A percentile compares a stretch with the other conserved stretches of the same genome.
These are phyloP conservation scores for Hyaloscypha hepaticicola DNA, from an alignment of 495 filamentous ascomycete species.

Conservation along the genomic window DNA sequence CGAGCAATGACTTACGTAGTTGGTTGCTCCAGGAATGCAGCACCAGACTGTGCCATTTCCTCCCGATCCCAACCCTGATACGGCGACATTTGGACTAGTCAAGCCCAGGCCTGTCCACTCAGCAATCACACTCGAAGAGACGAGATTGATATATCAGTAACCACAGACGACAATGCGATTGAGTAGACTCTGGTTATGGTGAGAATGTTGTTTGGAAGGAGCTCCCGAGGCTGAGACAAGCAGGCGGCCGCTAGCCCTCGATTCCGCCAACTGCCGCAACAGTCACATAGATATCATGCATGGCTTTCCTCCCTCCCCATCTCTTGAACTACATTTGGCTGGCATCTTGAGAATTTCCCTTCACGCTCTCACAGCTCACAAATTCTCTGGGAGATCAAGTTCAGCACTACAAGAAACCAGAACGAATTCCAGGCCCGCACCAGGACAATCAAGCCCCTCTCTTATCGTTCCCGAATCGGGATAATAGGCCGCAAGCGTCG, in stretches of 20 bases:
- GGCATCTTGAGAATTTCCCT: neutral
- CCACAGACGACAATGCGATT: neutral
- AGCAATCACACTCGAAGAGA: neutral
- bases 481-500: neutral
- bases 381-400: neutral
- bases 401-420: neutral
- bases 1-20: neutral
- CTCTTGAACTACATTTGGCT: too few species aligned
- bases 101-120: neutral
- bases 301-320: neutral
- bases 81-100: neutral
- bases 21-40: neutral
- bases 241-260: neutral
- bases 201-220: neutral
- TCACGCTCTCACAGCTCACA: neutral
- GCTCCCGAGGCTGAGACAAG: neutral
- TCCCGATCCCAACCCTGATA: conserved; percentile 7
- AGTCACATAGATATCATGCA: neutral
- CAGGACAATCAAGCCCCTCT: neutral
- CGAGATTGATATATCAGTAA: neutral
- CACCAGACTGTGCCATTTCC: neutral
- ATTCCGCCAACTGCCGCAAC: neutral
- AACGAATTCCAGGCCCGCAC: neutral
- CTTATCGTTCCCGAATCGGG: neutral
- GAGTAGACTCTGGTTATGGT: neutral